Evolutionary conservation across 2,329 filamentous ascomycete genomes (phyloP), one percentile per base, ranked within the genome.

Genomic region (Exutisphaerella laricina): DNA sequence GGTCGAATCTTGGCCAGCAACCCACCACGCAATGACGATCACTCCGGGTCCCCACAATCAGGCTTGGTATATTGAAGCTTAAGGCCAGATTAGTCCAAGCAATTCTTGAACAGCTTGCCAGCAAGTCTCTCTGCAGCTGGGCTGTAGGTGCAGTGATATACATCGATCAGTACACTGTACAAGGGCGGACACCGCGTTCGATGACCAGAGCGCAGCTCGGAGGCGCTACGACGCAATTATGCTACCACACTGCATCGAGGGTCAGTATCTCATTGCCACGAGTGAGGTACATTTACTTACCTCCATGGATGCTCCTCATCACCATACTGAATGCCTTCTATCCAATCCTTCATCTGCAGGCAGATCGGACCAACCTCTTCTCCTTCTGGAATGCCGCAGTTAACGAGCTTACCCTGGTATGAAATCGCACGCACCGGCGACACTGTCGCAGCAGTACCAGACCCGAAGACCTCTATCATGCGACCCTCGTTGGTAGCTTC

Each of bases 301-400:
- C 89, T 96, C 92, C 92, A 98, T 54, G 82, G 77, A 65, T 96
- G 88, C 64, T 87, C 79, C 67, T 90, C 85, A 53, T 96, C 89
- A 51, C 92, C 92, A 64, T 97, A 96, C 71, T 97, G 90, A 56
- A 94, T 89, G 20, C 72, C 83, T 72, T 94, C 89, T 50, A 98
- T 96, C 92, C 92, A 98, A 58, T 84, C 79, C 79, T 95, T 94
- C 83, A 98, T 89, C 67, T 78, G 79, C 58, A 80, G 70, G 7
- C 92, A 84, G 59, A 97, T 75, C 61, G 89, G 84, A 31, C 92
- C 92, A 8, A 88, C 88, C 72, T 98, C 90, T 67, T 94, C 78
- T 35, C 79, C 73, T 55, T 85, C 80, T 63, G 78, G 78, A 54
- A 98, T 70, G 6, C 58, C 58, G 64, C 92, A 96, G 59, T 86